Evolutionary conservation across 352 stramenopile species (phyloP), one percentile per base, ranked within the genome.

Genomic region (Globisporangium radiosum): DNA sequence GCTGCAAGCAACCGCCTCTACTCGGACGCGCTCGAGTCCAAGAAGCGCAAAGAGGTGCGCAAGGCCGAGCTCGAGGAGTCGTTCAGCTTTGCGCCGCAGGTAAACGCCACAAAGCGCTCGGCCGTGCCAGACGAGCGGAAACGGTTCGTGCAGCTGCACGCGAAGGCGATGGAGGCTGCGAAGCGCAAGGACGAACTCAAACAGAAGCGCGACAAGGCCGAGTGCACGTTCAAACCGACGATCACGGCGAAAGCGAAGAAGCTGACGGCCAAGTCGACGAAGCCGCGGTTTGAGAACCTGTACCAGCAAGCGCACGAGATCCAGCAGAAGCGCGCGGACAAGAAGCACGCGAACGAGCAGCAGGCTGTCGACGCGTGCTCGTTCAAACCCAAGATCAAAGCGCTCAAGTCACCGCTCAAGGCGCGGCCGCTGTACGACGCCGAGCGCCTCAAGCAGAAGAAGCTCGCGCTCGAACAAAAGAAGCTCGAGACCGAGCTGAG

Each of bases 361-460:
- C 75, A 76, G 7, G 73, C 70, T 0, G 73, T 82, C 33, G 81
- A 87, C 15, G 70, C 85, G 60, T 89, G 73, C 40, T 86, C 81
- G 1, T 94, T 94, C 60, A 87, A 88, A 40, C 84, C 84, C 4
- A 88, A 90, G 54, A 91, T 92, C 55, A 87, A 74, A 17, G 48
- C 66, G 1, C 72, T 69, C 39, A 90, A 87, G 56, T 88, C 76
- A 2, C 80, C 75, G 10, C 57, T 74, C 4, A 80, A 84, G 48
- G 70, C 67, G 2, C 69, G 72, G 8, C 81, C 81, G 3, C 62
- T 94, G 13, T 94, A 94, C 37, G 82, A 92, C 43, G 74, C 68
- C 4, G 82, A 92, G 54, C 68, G 77, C 5, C 68, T 86, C 9
- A 90, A 89, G 45, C 78, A 87, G 64, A 90, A 84, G 59, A 75